phyloP scores from a whole-genome alignment of 192 early-diverging fungal genomes.

The Backusella circina region DNA sequence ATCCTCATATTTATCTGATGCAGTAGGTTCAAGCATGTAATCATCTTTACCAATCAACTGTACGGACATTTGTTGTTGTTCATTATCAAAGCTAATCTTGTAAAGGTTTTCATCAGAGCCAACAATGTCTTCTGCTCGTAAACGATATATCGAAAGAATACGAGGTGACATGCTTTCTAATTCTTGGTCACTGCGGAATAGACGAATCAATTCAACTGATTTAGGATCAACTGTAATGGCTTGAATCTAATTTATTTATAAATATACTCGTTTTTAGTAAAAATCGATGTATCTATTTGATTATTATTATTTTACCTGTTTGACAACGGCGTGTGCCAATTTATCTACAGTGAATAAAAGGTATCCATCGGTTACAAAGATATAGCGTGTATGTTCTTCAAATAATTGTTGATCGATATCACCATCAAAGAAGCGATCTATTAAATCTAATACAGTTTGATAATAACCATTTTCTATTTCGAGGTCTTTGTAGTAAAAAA shows the following conservation, averaged over 20 bases:
- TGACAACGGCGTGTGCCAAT: conserved; percentile 74
- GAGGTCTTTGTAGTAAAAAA: conserved; percentile 33
- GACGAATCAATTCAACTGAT: conserved; percentile 59
- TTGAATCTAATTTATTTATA: conserved; percentile 13
- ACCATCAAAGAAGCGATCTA: conserved; percentile 74
- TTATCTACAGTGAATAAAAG: conserved; percentile 89
- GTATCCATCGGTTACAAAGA: conserved; percentile 91
- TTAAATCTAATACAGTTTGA: conserved; percentile 65
- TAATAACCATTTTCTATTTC: conserved; percentile 68
- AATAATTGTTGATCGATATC: conserved; percentile 78
- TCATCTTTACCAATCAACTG: conserved; percentile 29
- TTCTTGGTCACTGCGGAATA: conserved; percentile 59
- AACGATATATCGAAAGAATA: conserved; percentile 28
- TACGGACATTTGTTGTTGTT: conserved; percentile 78
- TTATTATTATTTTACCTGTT: conserved; percentile 67
- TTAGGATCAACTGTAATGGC: conserved; percentile 52
- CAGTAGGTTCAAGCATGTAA: conserved; percentile 70
- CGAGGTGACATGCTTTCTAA: conserved; percentile 32
- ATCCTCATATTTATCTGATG: conserved; percentile 92
- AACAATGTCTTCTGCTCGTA: conserved; percentile 31
- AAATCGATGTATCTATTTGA: not conserved
- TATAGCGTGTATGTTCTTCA: conserved; percentile 82
- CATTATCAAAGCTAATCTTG: conserved; percentile 44
- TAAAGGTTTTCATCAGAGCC: conserved; percentile 40
- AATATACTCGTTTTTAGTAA: not conserved